Conservation (phyloP, 306 rosid species). For the Sindora glabra region DNA sequence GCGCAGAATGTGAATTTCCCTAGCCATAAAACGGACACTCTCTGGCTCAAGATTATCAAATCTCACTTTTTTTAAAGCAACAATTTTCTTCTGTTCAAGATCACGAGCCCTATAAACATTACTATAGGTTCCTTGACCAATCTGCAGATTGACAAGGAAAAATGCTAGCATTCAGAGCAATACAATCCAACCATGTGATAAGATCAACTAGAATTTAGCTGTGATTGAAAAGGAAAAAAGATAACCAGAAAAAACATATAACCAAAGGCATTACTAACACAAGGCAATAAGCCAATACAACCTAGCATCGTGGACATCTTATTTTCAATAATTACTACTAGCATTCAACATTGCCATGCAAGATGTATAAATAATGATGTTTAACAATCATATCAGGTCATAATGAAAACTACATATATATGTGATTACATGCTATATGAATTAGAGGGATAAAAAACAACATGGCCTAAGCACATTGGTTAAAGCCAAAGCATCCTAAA, state of each 20-base stretch:
- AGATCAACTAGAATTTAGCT: background rate
- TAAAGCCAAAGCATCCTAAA: no score
- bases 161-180: background rate
- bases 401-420: no score
- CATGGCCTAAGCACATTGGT: no score
- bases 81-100: slow-evolving; percentile 82
- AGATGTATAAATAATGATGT: background rate
- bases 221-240: background rate
- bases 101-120: slow-evolving; percentile 93
- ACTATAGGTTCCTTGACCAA: slow-evolving; percentile 97
- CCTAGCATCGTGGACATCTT: slow-evolving; percentile 11
- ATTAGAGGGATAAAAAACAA: background rate
- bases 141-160: slow-evolving; percentile 36
- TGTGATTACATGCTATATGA: background rate
- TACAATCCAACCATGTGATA: slow-evolving; percentile 1
- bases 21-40: slow-evolving; percentile 94
- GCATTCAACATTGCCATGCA: background rate
- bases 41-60: slow-evolving; percentile 93
- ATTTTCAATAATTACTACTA: background rate
- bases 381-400: no score
- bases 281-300: background rate
- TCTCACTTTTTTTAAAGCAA: slow-evolving; percentile 90
- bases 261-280: background rate
- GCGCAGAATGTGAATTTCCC: slow-evolving; percentile 91
- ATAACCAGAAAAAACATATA: background rate